Conservation (phyloP, 1,139 yeast species). For the Blastobotrys capitulatus region DNA sequence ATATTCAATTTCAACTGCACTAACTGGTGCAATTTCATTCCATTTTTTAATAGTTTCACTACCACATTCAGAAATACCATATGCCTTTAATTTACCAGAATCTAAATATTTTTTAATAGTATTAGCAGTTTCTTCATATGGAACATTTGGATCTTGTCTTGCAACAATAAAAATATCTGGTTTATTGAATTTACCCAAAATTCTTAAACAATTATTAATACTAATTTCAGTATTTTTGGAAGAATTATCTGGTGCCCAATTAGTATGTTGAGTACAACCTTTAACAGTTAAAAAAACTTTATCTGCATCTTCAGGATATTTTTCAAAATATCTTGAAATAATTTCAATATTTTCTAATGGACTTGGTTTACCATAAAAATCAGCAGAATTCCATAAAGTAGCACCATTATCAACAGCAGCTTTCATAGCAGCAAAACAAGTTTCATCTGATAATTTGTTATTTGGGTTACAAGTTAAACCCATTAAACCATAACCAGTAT, state of each 20-base stretch:
- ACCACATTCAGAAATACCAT: constrained; percentile 64
- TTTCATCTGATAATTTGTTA: constrained; percentile 41
- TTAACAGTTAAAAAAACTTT: constrained; percentile 59
- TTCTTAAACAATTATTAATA: constrained; percentile 44
- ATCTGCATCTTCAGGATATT: constrained; percentile 49
- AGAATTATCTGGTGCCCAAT: constrained; percentile 4
- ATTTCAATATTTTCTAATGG: constrained; percentile 48
- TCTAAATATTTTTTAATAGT: constrained; percentile 28
- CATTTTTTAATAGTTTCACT: constrained; percentile 57
- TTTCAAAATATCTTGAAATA: constrained; percentile 50
- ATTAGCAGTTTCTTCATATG: constrained; percentile 31
- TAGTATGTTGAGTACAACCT: constrained; percentile 45
- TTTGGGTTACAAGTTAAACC: constrained; percentile 50
- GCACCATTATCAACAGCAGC: constrained; percentile 47
- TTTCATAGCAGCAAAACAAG: constrained; percentile 44
- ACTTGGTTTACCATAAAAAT: constrained; percentile 59
- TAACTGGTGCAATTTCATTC: constrained; percentile 44
- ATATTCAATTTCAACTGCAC: constrained; percentile 69
- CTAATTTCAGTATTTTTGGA: neutral
- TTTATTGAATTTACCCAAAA: constrained; percentile 36
- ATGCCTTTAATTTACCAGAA: constrained; percentile 48
- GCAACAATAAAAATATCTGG: constrained; percentile 61
- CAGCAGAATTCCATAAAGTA: constrained; percentile 67
- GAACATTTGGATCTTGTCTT: constrained; percentile 50
- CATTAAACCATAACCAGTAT: constrained; percentile 63